Conservation (phyloP, 2,329 filamentous ascomycete genomes). For the Colletotrichum tropicale region DNA sequence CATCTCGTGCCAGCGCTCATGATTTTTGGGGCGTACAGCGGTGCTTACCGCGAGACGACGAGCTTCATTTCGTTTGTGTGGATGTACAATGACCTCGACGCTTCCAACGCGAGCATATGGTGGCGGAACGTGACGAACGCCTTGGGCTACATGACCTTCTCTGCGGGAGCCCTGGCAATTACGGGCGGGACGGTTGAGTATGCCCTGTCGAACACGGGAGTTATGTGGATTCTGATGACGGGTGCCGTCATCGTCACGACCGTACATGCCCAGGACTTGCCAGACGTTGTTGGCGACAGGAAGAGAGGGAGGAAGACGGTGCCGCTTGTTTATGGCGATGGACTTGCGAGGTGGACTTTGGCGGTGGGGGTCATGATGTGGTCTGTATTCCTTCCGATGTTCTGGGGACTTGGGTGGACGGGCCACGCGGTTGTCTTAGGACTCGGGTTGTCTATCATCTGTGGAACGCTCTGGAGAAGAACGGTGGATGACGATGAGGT, state of each 20-base stretch:
- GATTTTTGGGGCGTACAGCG: slow-evolving; percentile 23
- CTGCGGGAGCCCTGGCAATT: not conserved
- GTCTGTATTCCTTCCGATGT: not conserved
- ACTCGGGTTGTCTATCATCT: not conserved
- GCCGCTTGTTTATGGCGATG: not conserved
- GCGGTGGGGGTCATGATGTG: not conserved
- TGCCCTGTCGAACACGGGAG: not conserved
- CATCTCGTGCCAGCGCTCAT: slow-evolving; percentile 20
- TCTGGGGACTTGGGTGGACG: not conserved
- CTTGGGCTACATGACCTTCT: not conserved
- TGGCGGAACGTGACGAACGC: not conserved
- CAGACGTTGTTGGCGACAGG: not conserved
- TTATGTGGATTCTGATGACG: not conserved
- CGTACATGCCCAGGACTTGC: not conserved
- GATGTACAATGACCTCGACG: slow-evolving; percentile 45
- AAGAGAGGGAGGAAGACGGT: not conserved
- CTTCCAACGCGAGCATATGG: slow-evolving; percentile 31
- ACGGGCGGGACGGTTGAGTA: not conserved
- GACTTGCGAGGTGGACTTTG: not conserved
- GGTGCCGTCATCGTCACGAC: not conserved
- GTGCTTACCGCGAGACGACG: slow-evolving; percentile 27
- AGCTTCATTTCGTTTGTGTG: slow-evolving; percentile 34
- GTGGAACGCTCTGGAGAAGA: not conserved
- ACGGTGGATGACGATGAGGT: not conserved
- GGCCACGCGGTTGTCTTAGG: not conserved